Base-by-base conservation (phyloP, 2,329 filamentous ascomycete genomes). In the Arthrobotrys sphaeroides region DNA sequence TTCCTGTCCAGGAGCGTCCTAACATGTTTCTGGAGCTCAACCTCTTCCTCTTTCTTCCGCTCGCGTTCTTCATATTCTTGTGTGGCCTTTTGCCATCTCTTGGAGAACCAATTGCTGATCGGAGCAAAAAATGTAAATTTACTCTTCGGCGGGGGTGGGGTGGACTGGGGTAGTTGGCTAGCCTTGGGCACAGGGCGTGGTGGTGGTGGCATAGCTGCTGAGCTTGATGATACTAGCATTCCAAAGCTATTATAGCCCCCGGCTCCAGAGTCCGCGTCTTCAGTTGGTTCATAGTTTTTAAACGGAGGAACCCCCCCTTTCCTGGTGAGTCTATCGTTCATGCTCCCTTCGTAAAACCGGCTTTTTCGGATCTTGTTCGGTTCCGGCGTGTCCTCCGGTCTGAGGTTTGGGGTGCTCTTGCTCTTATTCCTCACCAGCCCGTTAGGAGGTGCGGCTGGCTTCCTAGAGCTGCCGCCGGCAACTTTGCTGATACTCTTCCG, bases 331-430 rank as follows among this genome's bases (percentile, higher is more conserved):
- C 91, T 89, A 82, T 96, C 92, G 80, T 90, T 92, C 91, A 97
- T 94, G 80, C 90, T 94, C 42, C 91, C 93, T 83, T 97, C 93
- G 38, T 87, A 82, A 78, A 90, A 90, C 65, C 83, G 90, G 80
- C 77, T 79, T 61, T 72, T 59, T 7, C 75, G 65, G 26, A 67
- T 65, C 10, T 62, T 42, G 12, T 55, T 68, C 22, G 68, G 12
- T 55, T 47, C 75, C 49, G 16, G 59, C 38, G 47, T 70, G 22
- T 55, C 51, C 3, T 69, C 66, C 13, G 47, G 42, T 49, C 69
- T 73, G 36, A 81, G 79, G 7, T 80, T 80, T 4, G 79, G 79
- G 9, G 64, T 77, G 6, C 80, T 79, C 9, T 79, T 79, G 18
- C 82, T 80, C 36, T 80, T 81, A 33, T 81, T 76, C 43, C 82